Evolutionary conservation across 2,329 filamentous ascomycete species (phyloP).

Genomic region (Pseudocercospora macadamiae): DNA sequence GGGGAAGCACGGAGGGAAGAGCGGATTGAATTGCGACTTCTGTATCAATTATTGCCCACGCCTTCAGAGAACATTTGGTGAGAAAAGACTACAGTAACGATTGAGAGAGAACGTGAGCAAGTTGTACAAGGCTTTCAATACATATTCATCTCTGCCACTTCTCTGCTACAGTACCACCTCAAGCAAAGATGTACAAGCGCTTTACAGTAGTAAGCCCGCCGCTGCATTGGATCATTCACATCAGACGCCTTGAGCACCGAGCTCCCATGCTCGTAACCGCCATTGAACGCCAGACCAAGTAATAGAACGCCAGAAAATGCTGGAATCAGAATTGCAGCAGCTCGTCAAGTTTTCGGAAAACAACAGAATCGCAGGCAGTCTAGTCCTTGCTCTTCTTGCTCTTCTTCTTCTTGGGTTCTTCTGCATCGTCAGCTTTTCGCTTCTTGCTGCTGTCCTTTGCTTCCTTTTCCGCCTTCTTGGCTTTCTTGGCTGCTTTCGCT

Average conservation of each 20-base stretch:
- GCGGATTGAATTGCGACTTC: background rate
- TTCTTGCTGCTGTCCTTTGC: slow-evolving; percentile 55
- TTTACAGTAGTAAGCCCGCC: too few relatives aligned
- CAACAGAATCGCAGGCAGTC: background rate
- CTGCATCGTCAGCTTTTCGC: slow-evolving; percentile 27
- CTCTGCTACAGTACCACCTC: too few relatives aligned
- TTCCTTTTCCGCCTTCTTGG: slow-evolving; percentile 50
- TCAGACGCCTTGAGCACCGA: too few relatives aligned
- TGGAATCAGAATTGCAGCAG: background rate
- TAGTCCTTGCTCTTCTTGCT: slow-evolving; percentile 33
- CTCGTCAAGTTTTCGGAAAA: background rate
- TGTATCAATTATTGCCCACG: too few relatives aligned
- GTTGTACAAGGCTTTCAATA: too few relatives aligned
- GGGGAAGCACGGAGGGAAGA: background rate
- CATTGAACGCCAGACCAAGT: background rate
- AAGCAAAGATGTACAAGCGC: too few relatives aligned
- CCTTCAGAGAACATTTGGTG: too few relatives aligned
- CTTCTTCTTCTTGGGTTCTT: slow-evolving; percentile 31
- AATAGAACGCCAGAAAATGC: slow-evolving; percentile 8
- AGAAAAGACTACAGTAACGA: too few relatives aligned
- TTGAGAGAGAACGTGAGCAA: too few relatives aligned
- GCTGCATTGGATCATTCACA: too few relatives aligned
- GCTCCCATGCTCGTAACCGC: slow-evolving; percentile 1
- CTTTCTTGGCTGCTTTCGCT: slow-evolving; percentile 19
- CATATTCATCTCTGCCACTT: too few relatives aligned